Conservation (phyloP, 2,329 filamentous ascomycete genomes). For the Scedosporium aurantiacum region DNA sequence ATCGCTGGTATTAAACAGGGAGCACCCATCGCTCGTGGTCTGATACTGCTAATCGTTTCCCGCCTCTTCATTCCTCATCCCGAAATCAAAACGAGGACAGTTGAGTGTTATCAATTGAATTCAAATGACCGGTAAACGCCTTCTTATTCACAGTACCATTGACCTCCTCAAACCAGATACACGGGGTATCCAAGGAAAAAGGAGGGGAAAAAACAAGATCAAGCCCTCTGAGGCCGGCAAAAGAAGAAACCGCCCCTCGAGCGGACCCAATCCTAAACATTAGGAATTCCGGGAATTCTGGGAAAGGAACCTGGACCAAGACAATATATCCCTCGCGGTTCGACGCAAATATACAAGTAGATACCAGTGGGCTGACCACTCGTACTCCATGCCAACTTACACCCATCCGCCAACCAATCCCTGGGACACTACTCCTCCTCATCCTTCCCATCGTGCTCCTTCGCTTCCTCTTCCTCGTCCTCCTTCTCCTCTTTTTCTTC, state of each 20-base stretch:
- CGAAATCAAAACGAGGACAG: no score
- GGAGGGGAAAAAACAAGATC: neutral
- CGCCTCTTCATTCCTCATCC: no score
- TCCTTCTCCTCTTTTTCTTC: constrained; percentile 1
- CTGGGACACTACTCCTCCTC: neutral
- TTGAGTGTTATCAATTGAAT: neutral
- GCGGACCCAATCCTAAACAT: neutral
- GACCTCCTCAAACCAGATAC: neutral
- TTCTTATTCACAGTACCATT: neutral
- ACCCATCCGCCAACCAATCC: neutral
- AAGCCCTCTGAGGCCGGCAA: neutral
- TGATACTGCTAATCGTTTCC: no score
- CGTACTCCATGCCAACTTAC: neutral
- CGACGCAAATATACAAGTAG: neutral
- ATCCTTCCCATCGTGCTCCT: neutral
- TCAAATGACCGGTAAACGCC: neutral
- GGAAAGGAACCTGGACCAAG: neutral
- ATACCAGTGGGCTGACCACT: neutral
- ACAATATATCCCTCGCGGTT: neutral
- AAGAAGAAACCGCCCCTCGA: neutral
- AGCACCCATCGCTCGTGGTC: no score
- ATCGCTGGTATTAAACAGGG: no score
- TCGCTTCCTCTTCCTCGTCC: constrained; percentile 1
- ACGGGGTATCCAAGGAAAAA: neutral
- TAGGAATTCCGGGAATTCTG: neutral